Conservation (phyloP, 2,329 filamentous ascomycete species). For the Didymella segeticola region DNA sequence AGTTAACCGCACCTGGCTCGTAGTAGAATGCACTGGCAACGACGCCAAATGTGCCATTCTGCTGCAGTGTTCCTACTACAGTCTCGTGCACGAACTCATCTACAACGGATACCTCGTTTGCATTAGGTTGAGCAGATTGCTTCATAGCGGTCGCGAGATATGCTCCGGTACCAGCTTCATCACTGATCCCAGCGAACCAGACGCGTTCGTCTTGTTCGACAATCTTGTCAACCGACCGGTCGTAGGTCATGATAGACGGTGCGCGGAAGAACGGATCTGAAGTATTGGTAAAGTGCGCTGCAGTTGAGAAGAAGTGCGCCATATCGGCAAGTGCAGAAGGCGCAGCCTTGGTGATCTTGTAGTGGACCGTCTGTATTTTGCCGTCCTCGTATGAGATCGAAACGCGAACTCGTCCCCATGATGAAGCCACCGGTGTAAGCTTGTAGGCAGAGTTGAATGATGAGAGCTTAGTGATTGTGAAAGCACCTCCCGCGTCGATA, state of each 20-base stretch:
- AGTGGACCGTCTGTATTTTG: conserved; percentile 62
- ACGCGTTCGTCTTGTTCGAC: conserved; percentile 58
- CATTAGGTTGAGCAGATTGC: conserved; percentile 58
- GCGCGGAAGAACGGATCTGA: conserved; percentile 62
- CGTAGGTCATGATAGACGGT: conserved; percentile 65
- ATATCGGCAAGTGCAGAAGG: conserved; percentile 55
- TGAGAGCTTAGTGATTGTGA: conserved; percentile 44
- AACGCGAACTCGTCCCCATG: conserved; percentile 60
- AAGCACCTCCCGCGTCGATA: conserved; percentile 48
- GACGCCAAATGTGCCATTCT: conserved; percentile 54
- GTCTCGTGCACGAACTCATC: conserved; percentile 62
- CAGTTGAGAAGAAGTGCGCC: conserved; percentile 61
- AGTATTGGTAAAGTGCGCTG: conserved; percentile 60
- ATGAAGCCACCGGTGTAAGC: conserved; percentile 51
- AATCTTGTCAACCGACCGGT: conserved; percentile 46
- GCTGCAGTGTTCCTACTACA: conserved; percentile 57
- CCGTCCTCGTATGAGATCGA: conserved; percentile 58
- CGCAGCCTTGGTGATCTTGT: conserved; percentile 60
- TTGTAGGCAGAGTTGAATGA: conserved; percentile 47
- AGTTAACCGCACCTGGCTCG: conserved; percentile 54
- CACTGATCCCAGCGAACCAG: conserved; percentile 67
- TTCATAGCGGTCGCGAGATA: conserved; percentile 64
- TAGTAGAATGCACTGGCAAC: conserved; percentile 66
- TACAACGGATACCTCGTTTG: conserved; percentile 59
- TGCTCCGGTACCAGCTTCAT: conserved; percentile 65